Percentiles rank a stretch among this genome's conserved stretches.
phyloP scores from a whole-genome alignment of 306 rosid species.

The Boehmeria nivea region DNA sequence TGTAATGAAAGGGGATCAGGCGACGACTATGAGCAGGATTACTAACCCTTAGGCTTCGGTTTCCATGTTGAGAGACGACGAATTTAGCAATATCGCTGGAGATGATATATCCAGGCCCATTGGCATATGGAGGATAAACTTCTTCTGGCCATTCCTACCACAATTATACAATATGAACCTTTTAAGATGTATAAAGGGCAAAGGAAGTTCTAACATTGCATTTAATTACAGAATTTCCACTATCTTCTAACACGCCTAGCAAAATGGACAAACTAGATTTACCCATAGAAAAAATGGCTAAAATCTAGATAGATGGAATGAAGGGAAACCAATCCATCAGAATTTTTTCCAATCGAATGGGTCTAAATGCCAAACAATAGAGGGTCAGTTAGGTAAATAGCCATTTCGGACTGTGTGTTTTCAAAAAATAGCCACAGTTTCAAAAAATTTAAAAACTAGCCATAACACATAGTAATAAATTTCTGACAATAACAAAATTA shows the following conservation, averaged over 20 bases:
- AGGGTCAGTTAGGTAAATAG: no score
- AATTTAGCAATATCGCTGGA: slow-evolving; percentile 72
- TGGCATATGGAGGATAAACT: slow-evolving; percentile 91
- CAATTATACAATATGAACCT: slow-evolving; percentile 16
- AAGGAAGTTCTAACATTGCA: background rate
- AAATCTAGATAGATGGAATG: no score
- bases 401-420: no score
- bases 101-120: slow-evolving; percentile 85
- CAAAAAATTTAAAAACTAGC: no score
- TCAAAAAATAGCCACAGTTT: no score
- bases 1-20: background rate
- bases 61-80: slow-evolving; percentile 55
- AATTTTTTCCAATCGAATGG: no score
- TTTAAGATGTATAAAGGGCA: slow-evolving; percentile 17
- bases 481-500: no score
- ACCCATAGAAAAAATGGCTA: background rate
- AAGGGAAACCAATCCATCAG: no score
- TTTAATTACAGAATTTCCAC: background rate
- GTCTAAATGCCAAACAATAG: no score
- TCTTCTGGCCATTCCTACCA: slow-evolving; percentile 95
- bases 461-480: no score
- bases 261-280: slow-evolving; percentile 1
- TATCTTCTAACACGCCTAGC: background rate
- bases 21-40: background rate
- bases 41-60: slow-evolving; percentile 68